A percentile compares a stretch with the other conserved stretches of the same genome.
phyloP scores from a whole-genome alignment of 2,329 filamentous ascomycete genomes.

The Allantophomopsis cytisporea region DNA sequence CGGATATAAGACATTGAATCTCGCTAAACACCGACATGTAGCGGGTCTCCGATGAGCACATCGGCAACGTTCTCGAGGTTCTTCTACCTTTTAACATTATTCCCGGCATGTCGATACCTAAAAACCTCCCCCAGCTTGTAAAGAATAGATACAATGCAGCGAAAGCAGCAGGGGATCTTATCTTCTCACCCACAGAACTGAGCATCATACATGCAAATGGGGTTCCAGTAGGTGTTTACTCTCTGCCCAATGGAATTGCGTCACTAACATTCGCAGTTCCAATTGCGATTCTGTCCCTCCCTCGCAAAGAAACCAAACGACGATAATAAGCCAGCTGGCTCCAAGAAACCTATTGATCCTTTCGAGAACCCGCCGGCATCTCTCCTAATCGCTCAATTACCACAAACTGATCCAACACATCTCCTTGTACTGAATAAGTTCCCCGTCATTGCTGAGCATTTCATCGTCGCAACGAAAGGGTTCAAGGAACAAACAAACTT shows the following conservation, averaged over 20 bases:
- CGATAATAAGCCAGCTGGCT: slow-evolving; percentile 14
- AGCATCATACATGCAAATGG: slow-evolving; percentile 13
- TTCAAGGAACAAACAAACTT: slow-evolving; percentile 52
- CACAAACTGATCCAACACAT: slow-evolving; percentile 29
- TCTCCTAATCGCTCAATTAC: slow-evolving; percentile 39
- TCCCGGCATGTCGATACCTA: not conserved
- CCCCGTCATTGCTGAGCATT: slow-evolving; percentile 56
- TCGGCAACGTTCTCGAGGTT: too few species aligned
- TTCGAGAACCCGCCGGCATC: slow-evolving; percentile 45
- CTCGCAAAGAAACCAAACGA: slow-evolving; percentile 53
- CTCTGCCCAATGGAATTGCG: not conserved
- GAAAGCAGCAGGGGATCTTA: slow-evolving; percentile 12
- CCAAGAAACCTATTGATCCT: slow-evolving; percentile 37
- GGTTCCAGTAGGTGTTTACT: slow-evolving; percentile 10
- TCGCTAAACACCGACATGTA: too few species aligned
- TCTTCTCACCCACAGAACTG: slow-evolving; percentile 15
- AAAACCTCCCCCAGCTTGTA: slow-evolving; percentile 13
- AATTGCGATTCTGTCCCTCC: slow-evolving; percentile 57
- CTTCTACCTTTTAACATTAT: too few species aligned
- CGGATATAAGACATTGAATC: too few species aligned
- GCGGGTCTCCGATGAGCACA: too few species aligned
- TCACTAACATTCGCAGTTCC: slow-evolving; percentile 35
- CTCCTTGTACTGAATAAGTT: slow-evolving; percentile 64
- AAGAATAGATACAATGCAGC: slow-evolving; percentile 13
- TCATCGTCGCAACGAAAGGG: slow-evolving; percentile 53